These are phyloP conservation scores for Extremus antarcticus DNA, from an alignment of 495 filamentous ascomycete species.

Conservation along the genomic window DNA sequence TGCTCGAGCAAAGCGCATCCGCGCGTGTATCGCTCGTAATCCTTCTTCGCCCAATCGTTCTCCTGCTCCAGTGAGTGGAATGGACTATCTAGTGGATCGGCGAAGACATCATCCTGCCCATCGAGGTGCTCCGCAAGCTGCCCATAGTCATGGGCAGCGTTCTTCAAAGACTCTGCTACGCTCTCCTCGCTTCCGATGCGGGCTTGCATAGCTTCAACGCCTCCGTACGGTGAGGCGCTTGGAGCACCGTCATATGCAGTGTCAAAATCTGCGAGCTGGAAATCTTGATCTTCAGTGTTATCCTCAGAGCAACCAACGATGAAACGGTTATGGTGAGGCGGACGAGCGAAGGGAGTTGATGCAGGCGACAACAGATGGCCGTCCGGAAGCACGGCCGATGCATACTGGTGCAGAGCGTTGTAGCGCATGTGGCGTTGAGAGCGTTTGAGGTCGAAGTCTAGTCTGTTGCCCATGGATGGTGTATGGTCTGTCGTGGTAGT, in stretches of 20 bases:
- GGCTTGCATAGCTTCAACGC: neutral
- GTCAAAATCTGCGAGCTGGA: neutral
- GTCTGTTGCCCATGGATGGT: slow-evolving; percentile 6
- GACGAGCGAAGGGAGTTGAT: too few relatives aligned
- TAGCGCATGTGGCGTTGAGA: slow-evolving; percentile 10
- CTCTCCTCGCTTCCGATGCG: neutral
- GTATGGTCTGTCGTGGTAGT: neutral
- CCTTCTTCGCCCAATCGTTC: too few relatives aligned
- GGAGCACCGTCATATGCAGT: neutral
- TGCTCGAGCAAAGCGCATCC: too few relatives aligned
- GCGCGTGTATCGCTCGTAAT: too few relatives aligned
- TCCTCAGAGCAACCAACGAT: neutral
- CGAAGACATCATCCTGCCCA: neutral
- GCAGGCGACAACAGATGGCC: too few relatives aligned
- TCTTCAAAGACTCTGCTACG: neutral
- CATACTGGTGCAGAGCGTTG: slow-evolving; percentile 7
- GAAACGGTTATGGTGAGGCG: too few relatives aligned
- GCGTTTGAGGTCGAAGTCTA: slow-evolving; percentile 10
- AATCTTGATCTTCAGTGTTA: neutral
- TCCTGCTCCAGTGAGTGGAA: neutral
- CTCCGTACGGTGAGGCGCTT: neutral
- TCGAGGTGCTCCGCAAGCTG: neutral
- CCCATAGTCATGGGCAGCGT: neutral
- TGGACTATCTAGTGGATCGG: neutral
- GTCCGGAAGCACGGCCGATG: neutral